Conservation (phyloP, 164 flowering plant genomes). For the Macadamia tetraphylla region DNA sequence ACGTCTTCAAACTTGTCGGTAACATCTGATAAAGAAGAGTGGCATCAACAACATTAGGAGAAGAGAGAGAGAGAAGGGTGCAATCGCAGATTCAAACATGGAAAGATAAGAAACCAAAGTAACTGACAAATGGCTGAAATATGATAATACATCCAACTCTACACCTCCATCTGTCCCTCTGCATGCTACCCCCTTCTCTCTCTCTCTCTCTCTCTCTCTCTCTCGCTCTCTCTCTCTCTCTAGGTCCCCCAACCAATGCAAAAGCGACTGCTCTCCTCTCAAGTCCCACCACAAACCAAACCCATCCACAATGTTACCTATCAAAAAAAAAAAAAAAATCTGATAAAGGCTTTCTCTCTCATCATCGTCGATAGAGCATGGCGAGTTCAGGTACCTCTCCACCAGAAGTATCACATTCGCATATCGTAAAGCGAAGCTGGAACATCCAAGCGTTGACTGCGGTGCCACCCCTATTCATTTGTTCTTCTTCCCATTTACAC, state of each 20-base stretch:
- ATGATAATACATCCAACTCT: too few relatives aligned
- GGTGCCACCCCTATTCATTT: conserved; percentile 31
- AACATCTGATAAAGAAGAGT: background rate
- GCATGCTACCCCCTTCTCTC: conserved; percentile 19
- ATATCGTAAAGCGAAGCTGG: conserved; percentile 59
- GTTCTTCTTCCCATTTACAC: conserved; percentile 6
- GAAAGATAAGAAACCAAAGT: too few relatives aligned
- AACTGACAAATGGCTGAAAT: too few relatives aligned
- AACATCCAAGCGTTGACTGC: conserved; percentile 54
- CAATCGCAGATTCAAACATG: too few relatives aligned
- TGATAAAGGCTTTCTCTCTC: conserved; percentile 41
- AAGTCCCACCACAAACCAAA: conserved; percentile 10
- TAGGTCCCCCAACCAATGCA: too few relatives aligned
- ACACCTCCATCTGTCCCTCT: too few relatives aligned
- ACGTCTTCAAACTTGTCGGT: too few relatives aligned
- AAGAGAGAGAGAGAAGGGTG: too few relatives aligned
- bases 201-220: background rate
- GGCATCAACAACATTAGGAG: too few relatives aligned
- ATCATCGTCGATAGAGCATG: conserved; percentile 24
- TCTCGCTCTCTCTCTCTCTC: too few relatives aligned
- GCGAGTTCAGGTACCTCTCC: conserved; percentile 32
- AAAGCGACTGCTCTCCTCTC: too few relatives aligned
- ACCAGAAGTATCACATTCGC: conserved; percentile 52
- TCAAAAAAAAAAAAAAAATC: conserved; percentile 28
- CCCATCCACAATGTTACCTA: conserved; percentile 33